A percentile compares a stretch with the other conserved stretches of the same genome.
These are phyloP conservation scores for Suillus brevipes DNA, from an alignment of 768 basidiomycete species.

Conservation along the genomic window DNA sequence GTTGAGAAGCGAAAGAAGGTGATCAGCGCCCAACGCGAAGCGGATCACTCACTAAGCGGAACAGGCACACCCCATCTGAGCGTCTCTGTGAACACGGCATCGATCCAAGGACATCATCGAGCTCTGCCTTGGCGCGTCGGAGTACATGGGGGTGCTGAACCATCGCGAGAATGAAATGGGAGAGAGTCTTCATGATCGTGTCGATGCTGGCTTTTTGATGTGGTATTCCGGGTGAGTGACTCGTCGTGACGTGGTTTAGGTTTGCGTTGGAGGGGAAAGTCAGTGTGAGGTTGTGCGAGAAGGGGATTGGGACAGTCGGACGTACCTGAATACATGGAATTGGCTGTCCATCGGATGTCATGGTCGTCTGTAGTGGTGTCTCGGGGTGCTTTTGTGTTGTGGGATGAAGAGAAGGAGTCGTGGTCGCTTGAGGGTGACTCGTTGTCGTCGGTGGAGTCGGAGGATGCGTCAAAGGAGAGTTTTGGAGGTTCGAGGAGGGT, in stretches of 20 bases:
- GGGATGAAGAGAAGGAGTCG: not conserved
- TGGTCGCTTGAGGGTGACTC: not conserved
- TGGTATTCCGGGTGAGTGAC: not conserved
- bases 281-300: too few species aligned
- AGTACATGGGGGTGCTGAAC: conserved; percentile 57
- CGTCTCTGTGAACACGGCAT: conserved; percentile 57
- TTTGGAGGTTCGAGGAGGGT: conserved; percentile 54
- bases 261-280: too few species aligned
- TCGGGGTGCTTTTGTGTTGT: not conserved
- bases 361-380: conserved; percentile 39
- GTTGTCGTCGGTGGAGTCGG: not conserved
- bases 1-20: not conserved
- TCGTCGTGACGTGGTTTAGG: too few species aligned
- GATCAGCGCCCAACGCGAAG: not conserved
- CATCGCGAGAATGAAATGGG: conserved; percentile 70
- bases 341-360: conserved; percentile 78
- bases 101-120: conserved; percentile 55
- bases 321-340: conserved; percentile 67
- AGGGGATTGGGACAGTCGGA: not conserved
- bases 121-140: conserved; percentile 60
- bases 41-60: conserved; percentile 47
- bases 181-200: conserved; percentile 58
- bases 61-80: conserved; percentile 59
- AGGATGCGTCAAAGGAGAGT: not conserved
- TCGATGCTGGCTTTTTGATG: conserved; percentile 51